Conservation (phyloP, 768 basidiomycete genomes). For the Tephrocybe sp. region DNA sequence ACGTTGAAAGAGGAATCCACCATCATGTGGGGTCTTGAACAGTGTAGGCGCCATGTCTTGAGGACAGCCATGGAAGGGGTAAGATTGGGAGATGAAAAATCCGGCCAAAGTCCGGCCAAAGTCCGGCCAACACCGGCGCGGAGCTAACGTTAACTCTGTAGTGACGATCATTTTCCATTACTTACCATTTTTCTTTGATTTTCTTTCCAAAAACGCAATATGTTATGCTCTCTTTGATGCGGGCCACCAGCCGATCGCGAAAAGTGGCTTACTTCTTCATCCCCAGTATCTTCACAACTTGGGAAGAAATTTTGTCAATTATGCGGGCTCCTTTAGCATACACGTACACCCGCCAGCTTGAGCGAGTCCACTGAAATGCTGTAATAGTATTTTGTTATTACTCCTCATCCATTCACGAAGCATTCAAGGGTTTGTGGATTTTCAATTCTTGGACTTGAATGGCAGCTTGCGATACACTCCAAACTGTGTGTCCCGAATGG, state of each 20-base stretch:
- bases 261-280: no score
- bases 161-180: background rate
- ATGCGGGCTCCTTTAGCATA: background rate
- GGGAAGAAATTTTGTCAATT: background rate
- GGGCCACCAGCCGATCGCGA: no score
- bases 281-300: no score
- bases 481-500: constrained; percentile 14
- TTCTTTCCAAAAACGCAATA: background rate
- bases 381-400: no score
- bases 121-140: background rate
- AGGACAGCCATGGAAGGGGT: constrained; percentile 13
- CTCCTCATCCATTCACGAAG: no score
- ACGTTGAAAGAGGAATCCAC: constrained; percentile 1
- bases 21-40: constrained; percentile 11
- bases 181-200: background rate
- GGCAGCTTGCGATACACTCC: background rate
- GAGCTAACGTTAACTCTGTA: background rate
- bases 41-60: constrained; percentile 2
- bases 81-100: constrained; percentile 8
- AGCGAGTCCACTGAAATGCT: no score
- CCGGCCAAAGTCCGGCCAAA: background rate
- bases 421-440: no score
- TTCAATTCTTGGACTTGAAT: no score
- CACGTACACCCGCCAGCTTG: no score
- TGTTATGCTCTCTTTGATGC: no score